Conservation (phyloP, 129 eudicot species). For the Artemisia tridentata region DNA sequence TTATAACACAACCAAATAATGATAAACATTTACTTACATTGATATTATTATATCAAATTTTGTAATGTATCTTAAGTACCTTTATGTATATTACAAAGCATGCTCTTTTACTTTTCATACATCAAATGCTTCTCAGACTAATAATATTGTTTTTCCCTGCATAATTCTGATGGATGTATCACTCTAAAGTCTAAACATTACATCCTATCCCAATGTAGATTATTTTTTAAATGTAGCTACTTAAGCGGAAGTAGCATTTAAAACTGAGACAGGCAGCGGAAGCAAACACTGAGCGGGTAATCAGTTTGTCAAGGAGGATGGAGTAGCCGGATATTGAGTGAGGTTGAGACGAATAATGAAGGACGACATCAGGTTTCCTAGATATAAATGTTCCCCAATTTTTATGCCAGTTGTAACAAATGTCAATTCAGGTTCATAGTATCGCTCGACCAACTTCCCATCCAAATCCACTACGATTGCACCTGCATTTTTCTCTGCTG, state of each 20-base stretch:
- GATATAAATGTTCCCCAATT: slow-evolving; percentile 63
- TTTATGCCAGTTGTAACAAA: slow-evolving; percentile 43
- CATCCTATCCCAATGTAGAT: neutral
- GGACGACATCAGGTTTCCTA: slow-evolving; percentile 44
- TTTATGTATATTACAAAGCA: too few species aligned
- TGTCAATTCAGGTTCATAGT: slow-evolving; percentile 40
- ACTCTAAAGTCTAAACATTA: neutral
- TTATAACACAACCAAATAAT: too few species aligned
- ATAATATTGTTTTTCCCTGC: too few species aligned
- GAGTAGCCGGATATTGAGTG: slow-evolving; percentile 46
- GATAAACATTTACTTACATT: too few species aligned
- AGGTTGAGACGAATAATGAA: slow-evolving; percentile 71
- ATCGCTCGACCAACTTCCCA: slow-evolving; percentile 57
- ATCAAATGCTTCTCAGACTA: too few species aligned
- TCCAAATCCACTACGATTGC: slow-evolving; percentile 61
- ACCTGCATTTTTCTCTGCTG: slow-evolving; percentile 54
- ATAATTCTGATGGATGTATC: too few species aligned
- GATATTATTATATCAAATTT: too few species aligned
- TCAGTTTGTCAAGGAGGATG: slow-evolving; percentile 21
- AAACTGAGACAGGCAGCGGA: neutral
- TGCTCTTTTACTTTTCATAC: too few species aligned
- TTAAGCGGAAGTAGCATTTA: too few species aligned
- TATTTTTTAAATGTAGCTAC: neutral
- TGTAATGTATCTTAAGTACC: too few species aligned
- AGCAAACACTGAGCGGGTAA: neutral